Conservation (phyloP, 208 protist genomes). For the Acanthamoeba castellanii region DNA sequence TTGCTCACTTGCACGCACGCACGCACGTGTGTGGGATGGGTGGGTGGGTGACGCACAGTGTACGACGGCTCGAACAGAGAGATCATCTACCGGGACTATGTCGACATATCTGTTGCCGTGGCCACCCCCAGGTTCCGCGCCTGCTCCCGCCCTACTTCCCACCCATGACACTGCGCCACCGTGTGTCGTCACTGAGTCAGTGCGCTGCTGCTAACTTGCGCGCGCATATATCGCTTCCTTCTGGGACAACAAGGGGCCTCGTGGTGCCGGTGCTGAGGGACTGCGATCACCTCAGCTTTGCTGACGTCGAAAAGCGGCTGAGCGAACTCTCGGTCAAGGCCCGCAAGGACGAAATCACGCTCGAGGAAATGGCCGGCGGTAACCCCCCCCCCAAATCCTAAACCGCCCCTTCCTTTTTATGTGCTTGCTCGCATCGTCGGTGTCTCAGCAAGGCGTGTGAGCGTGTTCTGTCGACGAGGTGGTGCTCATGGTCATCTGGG, state of each 20-base stretch:
- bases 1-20: too few relatives aligned
- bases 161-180: too few relatives aligned
- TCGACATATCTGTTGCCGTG: constrained; percentile 98
- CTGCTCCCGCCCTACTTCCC: not conserved
- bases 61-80: constrained; percentile 91
- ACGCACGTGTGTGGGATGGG: too few relatives aligned
- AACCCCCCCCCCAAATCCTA: not conserved
- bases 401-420: too few relatives aligned
- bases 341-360: constrained; percentile 93
- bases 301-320: constrained; percentile 97
- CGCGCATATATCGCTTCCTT: too few relatives aligned
- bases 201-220: too few relatives aligned
- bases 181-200: too few relatives aligned
- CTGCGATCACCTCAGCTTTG: constrained; percentile 95
- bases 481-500: constrained; percentile 92
- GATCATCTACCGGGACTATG: constrained; percentile 98
- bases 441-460: too few relatives aligned
- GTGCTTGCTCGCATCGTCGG: too few relatives aligned
- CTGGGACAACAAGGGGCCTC: constrained; percentile 91
- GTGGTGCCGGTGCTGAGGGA: constrained; percentile 98
- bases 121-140: constrained; percentile 92
- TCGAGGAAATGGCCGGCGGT: constrained; percentile 98
- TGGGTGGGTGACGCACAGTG: constrained; percentile 65
- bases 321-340: constrained; percentile 94
- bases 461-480: constrained; percentile 89